Conservation (phyloP, 352 stramenopile species). For the Phytopythium kandeliae region DNA sequence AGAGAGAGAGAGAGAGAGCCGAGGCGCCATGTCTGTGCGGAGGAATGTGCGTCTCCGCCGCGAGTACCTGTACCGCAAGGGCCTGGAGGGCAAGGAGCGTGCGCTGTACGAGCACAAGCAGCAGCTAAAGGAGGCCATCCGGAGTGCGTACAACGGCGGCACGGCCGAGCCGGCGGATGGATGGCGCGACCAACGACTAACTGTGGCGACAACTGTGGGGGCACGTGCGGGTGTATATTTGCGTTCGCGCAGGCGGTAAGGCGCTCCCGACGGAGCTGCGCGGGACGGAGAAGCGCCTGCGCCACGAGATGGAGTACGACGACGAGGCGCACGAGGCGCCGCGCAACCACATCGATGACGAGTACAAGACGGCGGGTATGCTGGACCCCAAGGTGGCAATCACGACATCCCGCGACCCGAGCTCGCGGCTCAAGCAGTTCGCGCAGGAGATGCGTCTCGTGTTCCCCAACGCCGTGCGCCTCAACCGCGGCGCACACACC, state of each 20-base stretch:
- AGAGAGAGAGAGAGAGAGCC: too few species aligned
- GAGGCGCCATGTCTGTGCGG: slow-evolving; percentile 84
- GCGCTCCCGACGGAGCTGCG: slow-evolving; percentile 97
- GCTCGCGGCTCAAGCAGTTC: slow-evolving; percentile 98
- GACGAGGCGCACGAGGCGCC: slow-evolving; percentile 86
- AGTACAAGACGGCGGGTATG: slow-evolving; percentile 98
- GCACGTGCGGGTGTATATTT: slow-evolving; percentile 1
- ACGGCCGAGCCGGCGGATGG: too few species aligned
- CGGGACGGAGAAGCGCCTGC: slow-evolving; percentile 89
- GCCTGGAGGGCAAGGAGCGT: slow-evolving; percentile 93
- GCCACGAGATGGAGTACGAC: slow-evolving; percentile 90
- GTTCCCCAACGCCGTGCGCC: slow-evolving; percentile 96
- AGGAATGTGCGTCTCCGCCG: slow-evolving; percentile 96
- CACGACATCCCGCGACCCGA: slow-evolving; percentile 97
- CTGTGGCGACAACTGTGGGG: not conserved
- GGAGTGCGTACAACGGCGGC: slow-evolving; percentile 22
- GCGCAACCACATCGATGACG: slow-evolving; percentile 96
- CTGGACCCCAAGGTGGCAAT: slow-evolving; percentile 98
- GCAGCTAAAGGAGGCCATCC: slow-evolving; percentile 92
- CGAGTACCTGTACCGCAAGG: slow-evolving; percentile 99
- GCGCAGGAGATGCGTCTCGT: slow-evolving; percentile 99
- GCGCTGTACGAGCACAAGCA: slow-evolving; percentile 97
- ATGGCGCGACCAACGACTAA: too few species aligned
- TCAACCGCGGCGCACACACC: slow-evolving; percentile 97
- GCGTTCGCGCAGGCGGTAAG: slow-evolving; percentile 71